Conservation (phyloP, 1,284 basidiomycete genomes). For the Stygiomarasmius scandens region DNA sequence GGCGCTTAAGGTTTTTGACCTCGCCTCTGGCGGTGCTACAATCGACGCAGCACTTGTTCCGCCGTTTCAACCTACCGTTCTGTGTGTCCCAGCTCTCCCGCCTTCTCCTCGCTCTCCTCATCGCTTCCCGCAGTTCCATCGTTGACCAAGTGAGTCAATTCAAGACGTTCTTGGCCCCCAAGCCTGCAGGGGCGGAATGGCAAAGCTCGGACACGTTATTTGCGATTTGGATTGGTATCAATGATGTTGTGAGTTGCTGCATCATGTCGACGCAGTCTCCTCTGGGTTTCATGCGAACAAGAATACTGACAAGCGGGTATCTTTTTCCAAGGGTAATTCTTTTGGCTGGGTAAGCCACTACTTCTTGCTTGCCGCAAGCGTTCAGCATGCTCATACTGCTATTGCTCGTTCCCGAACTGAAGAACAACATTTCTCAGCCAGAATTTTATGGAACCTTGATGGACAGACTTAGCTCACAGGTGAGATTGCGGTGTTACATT, state of each 20-base stretch:
- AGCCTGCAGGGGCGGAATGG: constrained; percentile 56
- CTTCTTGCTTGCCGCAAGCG: neutral
- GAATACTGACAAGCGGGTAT: neutral
- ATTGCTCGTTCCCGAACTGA: neutral
- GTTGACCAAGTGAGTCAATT: constrained; percentile 67
- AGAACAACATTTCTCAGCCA: constrained; percentile 58
- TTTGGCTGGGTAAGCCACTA: constrained; percentile 46
- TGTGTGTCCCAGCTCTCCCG: constrained; percentile 34
- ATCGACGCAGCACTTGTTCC: constrained; percentile 62
- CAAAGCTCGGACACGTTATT: constrained; percentile 57
- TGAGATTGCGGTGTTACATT: no score
- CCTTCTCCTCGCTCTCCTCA: neutral
- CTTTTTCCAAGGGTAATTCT: constrained; percentile 49
- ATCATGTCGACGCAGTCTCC: no score
- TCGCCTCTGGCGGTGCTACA: constrained; percentile 64
- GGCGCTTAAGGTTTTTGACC: constrained; percentile 58
- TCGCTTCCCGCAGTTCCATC: constrained; percentile 45
- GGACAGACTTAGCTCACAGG: constrained; percentile 59
- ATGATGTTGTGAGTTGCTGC: constrained; percentile 59
- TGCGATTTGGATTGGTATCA: constrained; percentile 69
- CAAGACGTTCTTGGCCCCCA: constrained; percentile 50
- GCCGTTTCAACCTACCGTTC: constrained; percentile 56
- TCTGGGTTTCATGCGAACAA: no score
- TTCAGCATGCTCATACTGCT: neutral
- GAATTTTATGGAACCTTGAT: constrained; percentile 56